Evolutionary conservation across 1,284 basidiomycete species (phyloP).

Genomic region (Phlebopus sp.): DNA sequence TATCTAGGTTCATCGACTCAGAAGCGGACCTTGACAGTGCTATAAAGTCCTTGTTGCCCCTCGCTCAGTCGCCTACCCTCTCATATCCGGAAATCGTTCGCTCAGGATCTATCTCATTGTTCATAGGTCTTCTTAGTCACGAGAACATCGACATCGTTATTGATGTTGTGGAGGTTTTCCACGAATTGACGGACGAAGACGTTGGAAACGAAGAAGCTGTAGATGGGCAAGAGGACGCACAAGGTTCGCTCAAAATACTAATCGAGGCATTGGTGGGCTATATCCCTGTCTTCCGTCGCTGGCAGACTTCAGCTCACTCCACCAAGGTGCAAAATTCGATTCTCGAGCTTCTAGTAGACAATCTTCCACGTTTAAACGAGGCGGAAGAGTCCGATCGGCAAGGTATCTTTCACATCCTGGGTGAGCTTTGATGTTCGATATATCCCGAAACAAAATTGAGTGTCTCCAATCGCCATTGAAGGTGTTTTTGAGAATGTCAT

Average conservation of each 20-base stretch:
- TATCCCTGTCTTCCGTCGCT: not conserved
- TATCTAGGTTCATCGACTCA: slow-evolving; percentile 90
- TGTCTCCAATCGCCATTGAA: slow-evolving; percentile 28
- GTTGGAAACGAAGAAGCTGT: slow-evolving; percentile 80
- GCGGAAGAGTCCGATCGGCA: slow-evolving; percentile 84
- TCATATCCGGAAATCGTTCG: slow-evolving; percentile 90
- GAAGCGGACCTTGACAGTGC: slow-evolving; percentile 91
- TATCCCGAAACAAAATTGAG: not conserved
- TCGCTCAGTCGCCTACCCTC: slow-evolving; percentile 83
- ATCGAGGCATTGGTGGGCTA: slow-evolving; percentile 70
- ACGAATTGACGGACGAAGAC: slow-evolving; percentile 96
- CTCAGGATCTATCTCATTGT: slow-evolving; percentile 63
- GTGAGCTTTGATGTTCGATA: slow-evolving; percentile 35
- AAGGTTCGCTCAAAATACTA: slow-evolving; percentile 68
- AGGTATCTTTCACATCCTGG: slow-evolving; percentile 90
- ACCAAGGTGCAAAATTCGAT: slow-evolving; percentile 76
- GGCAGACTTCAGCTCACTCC: slow-evolving; percentile 1
- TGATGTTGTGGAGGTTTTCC: slow-evolving; percentile 86
- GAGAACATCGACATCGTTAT: slow-evolving; percentile 95
- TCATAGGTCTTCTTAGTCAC: slow-evolving; percentile 86
- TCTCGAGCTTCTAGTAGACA: slow-evolving; percentile 88
- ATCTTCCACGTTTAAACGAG: slow-evolving; percentile 80
- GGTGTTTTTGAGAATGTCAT: slow-evolving; percentile 93
- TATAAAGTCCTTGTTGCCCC: slow-evolving; percentile 81
- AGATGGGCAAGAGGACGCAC: slow-evolving; percentile 63